Evolutionary conservation across 1,139 yeast genomes (phyloP), one percentile per base, ranked within the genome.

Genomic region (Geotrichum australiense): DNA sequence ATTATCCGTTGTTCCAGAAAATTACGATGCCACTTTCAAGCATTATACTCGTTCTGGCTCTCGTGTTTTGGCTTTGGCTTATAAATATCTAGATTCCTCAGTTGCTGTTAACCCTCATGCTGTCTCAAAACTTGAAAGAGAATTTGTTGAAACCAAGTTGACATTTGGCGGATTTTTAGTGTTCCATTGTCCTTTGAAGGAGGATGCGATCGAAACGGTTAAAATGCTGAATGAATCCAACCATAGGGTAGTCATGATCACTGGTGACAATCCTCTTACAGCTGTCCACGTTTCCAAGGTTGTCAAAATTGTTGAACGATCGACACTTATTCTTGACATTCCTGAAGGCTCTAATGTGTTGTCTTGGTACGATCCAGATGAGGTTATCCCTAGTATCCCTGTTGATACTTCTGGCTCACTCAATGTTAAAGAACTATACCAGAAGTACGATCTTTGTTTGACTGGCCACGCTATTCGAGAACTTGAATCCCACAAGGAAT

Each of bases 251-350:
- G 78, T 93, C 39, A 91, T 91, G 98, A 93, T 93, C 56, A 91
- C 99, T 46, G 99, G 98, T 70, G 99, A 91, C 65, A 93, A 91
- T 63, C 97, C 98, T 27, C 75, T 91, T 59, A 91, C 99, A 51
- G 99, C 98, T 28, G 93, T 94, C 51, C 97, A 91, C 61, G 98
- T 91, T 55, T 98, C 98, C 28, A 78, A 80, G 55, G 94, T 86
- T 64, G 98, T 93, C 48, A 81, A 72, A 24, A 91, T 91, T 58
- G 83, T 89, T 45, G 83, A 84, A 42, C 73, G 80, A 48, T 89
- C 83, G 43, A 86, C 84, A 24, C 71, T 91, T 55, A 87, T 93
- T 54, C 71, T 91, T 56, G 98, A 93, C 66, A 78, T 80, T 30
- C 89, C 93, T 26, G 94, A 82, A 59, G 68, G 73, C 37, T 72